These are phyloP conservation scores for Obelidium mucronatum DNA, from an alignment of 192 early-diverging fungal species.

Conservation along the genomic window DNA sequence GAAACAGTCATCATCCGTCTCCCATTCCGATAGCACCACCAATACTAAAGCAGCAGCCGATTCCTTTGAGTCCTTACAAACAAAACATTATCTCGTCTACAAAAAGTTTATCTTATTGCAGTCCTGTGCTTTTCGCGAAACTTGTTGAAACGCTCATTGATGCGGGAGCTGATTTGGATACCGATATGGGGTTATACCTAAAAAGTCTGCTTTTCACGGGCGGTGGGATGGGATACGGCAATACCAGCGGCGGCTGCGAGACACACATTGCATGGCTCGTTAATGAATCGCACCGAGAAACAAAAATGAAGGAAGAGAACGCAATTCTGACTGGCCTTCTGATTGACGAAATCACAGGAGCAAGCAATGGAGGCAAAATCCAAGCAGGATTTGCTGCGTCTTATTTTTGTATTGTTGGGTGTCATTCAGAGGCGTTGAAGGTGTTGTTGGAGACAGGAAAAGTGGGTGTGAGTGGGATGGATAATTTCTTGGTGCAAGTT, in stretches of 20 bases:
- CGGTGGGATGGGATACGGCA: no score
- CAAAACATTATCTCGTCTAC: background rate
- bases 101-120: background rate
- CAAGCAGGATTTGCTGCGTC: slow-evolving; percentile 2
- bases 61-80: background rate
- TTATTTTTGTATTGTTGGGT: background rate
- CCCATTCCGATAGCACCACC: background rate
- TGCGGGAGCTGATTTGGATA: background rate
- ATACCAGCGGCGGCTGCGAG: no score
- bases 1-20: background rate
- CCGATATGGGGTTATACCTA: slow-evolving; percentile 10
- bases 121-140: background rate
- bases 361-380: background rate
- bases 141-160: background rate
- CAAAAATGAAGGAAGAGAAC: background rate
- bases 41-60: background rate
- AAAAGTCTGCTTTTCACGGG: slow-evolving; percentile 9
- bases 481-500: background rate
- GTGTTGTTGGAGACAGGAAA: background rate
- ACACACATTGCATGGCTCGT: background rate
- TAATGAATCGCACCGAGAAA: slow-evolving; percentile 5
- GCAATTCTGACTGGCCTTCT: no score
- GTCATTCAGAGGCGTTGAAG: background rate
- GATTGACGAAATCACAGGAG: no score
- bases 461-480: background rate